Evolutionary conservation across 352 stramenopile genomes (phyloP), one percentile per base, ranked within the genome.

Genomic region (Phytophthora macrochlamydospora): DNA sequence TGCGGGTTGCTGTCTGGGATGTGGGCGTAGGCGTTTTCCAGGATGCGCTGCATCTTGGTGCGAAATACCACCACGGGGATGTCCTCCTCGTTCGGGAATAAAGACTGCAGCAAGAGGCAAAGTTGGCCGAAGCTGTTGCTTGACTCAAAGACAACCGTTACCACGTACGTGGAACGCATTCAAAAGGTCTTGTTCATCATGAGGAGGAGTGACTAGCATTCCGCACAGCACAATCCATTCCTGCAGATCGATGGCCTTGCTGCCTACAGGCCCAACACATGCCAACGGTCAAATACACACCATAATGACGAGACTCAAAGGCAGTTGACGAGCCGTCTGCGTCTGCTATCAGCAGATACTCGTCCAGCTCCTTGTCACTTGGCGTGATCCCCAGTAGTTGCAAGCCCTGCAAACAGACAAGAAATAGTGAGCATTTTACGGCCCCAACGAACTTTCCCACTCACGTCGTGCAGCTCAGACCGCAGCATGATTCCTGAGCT

Each of bases 211-310:
- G 30, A 88, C 78, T 6, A 90, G 65, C 71, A 88, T 80, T 0
- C 74, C 76, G 18, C 81, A 90, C n/a, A 90, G 71, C 56, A 88
- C 74, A 55, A 88, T 72, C 81, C 78, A 90, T 59, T 90, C 81
- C 46, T 88, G 76, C 2, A 90, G 67, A 45, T 90, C 81, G 45
- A 90, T 88, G 2, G 78, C 81, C 42, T 90, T 90, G 70, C 81
- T 90, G 3, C 79, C 73, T 81, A 44, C 14, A 50, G 3, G 14
- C 28, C 18, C 9, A 51, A 32, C 28, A 24, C 5, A n/a, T n/a
- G 5, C n/a, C 13, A 29, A n/a, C 43, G 8, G 4, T 43, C 5
- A 56, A 12, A n/a, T 31, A 12, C 30, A 24, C 40, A 38, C 28
- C 24, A 37, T 30, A 12, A 52, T 32, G 31, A 18, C 7, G 5